phyloP scores from a whole-genome alignment of 306 rosid species.

The Begonia peltatifolia region DNA sequence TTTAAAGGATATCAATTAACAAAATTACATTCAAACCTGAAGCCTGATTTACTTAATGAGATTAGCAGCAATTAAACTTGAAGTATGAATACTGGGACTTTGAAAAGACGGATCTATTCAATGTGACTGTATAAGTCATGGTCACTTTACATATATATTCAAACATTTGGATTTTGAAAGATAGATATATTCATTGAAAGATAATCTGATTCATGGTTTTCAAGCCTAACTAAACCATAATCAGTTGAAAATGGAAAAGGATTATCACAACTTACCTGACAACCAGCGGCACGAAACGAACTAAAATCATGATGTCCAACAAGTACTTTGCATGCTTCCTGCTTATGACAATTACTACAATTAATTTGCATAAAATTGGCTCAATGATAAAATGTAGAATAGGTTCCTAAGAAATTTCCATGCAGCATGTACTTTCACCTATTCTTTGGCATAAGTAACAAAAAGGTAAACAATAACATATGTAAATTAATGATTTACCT shows the following conservation, averaged over 20 bases:
- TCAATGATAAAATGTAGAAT: neutral
- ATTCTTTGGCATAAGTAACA: no score
- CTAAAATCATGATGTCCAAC: conserved; percentile 91
- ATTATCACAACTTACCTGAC: conserved; percentile 50
- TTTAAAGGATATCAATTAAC: neutral
- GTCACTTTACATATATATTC: neutral
- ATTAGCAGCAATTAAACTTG: neutral
- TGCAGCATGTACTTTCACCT: no score
- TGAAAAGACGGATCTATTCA: neutral
- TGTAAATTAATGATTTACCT: conserved; percentile 17
- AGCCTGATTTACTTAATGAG: neutral
- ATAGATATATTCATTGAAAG: neutral
- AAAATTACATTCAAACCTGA: neutral
- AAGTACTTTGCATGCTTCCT: conserved; percentile 85
- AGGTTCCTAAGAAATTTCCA: neutral
- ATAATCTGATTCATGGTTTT: neutral
- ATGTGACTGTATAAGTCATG: no score
- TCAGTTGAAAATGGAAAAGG: neutral
- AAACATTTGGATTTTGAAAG: neutral
- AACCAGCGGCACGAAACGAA: conserved; percentile 87
- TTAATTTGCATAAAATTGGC: neutral
- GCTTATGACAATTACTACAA: conserved; percentile 4
- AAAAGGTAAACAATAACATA: no score
- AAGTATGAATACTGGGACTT: neutral
- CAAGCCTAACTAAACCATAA: neutral